Evolutionary conservation across 352 stramenopile species (phyloP).

Genomic region (Phytophthora pisi): DNA sequence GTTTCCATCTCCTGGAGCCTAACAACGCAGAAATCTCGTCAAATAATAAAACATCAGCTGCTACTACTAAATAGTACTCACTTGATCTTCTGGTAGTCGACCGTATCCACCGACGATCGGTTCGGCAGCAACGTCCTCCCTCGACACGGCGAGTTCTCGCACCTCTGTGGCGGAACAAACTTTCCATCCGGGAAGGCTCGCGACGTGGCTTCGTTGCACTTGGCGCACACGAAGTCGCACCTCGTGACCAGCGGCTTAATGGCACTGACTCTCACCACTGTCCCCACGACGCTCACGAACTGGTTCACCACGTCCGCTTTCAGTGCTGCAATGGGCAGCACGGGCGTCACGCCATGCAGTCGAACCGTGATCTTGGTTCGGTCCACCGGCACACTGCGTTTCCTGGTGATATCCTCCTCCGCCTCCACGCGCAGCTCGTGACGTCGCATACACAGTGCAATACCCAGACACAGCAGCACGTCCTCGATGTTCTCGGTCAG

Average conservation of each 20-base stretch:
- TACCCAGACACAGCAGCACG: conserved; percentile 65
- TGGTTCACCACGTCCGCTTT: conserved; percentile 81
- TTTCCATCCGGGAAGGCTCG: conserved; percentile 83
- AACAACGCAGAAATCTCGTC: conserved; percentile 40
- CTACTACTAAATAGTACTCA: conserved; percentile 26
- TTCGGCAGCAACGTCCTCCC: conserved; percentile 78
- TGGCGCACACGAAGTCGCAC: conserved; percentile 88
- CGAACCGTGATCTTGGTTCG: conserved; percentile 63
- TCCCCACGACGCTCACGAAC: conserved; percentile 78
- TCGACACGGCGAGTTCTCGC: conserved; percentile 67
- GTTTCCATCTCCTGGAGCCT: conserved; percentile 93
- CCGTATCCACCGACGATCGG: conserved; percentile 83
- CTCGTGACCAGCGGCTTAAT: conserved; percentile 87
- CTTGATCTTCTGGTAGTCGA: conserved; percentile 93
- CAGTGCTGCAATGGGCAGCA: conserved; percentile 68
- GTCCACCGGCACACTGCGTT: conserved; percentile 50
- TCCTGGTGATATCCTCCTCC: conserved; percentile 50
- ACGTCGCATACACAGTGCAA: conserved; percentile 68
- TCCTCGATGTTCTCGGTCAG: conserved; percentile 65
- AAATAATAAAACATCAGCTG: conserved; percentile 41
- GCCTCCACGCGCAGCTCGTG: conserved; percentile 61
- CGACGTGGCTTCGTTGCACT: conserved; percentile 78
- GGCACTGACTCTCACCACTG: conserved; percentile 81
- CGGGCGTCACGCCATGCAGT: conserved; percentile 69
- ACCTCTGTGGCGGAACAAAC: conserved; percentile 67